These are phyloP conservation scores for Pulveroboletus ravenelii DNA, from an alignment of 768 basidiomycete genomes.

Conservation along the genomic window DNA sequence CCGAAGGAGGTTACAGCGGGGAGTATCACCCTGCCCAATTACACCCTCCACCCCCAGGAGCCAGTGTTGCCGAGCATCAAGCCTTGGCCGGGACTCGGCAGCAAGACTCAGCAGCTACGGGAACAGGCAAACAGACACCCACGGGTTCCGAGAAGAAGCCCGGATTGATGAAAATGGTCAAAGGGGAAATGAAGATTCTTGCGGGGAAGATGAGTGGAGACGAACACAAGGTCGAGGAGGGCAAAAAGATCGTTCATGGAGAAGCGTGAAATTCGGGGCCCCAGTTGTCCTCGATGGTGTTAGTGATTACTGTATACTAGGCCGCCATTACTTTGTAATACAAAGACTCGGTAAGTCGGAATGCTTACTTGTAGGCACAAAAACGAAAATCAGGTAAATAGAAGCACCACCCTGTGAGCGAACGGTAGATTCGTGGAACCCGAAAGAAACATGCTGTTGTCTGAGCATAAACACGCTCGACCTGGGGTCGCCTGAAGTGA, in stretches of 20 bases:
- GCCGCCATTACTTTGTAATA: slow-evolving; percentile 6
- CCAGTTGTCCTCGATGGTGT: not conserved
- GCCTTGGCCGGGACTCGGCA: not conserved
- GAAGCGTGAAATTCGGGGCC: slow-evolving; percentile 11
- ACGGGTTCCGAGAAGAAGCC: slow-evolving; percentile 18
- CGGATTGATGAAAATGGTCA: slow-evolving; percentile 27
- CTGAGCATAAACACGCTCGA: not conserved
- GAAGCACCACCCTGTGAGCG: not conserved
- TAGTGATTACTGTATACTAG: slow-evolving; percentile 3
- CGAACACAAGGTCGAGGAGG: slow-evolving; percentile 26
- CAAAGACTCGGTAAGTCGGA: not conserved
- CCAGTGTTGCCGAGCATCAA: slow-evolving; percentile 14
- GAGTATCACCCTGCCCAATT: slow-evolving; percentile 28
- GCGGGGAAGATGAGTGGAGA: slow-evolving; percentile 30
- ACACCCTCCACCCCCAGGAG: slow-evolving; percentile 24
- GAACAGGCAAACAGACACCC: not conserved
- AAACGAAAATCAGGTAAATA: not conserved
- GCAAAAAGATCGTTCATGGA: slow-evolving; percentile 25
- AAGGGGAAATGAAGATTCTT: slow-evolving; percentile 33
- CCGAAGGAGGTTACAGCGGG: slow-evolving; percentile 6
- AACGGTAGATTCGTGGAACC: too few relatives aligned
- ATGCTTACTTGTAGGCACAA: too few relatives aligned
- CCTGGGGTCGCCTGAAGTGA: too few relatives aligned
- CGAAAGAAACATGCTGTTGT: not conserved
- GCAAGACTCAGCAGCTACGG: not conserved